These are phyloP conservation scores for Marasmius tenuissimus DNA, from an alignment of 1,284 basidiomycete genomes.

Conservation along the genomic window DNA sequence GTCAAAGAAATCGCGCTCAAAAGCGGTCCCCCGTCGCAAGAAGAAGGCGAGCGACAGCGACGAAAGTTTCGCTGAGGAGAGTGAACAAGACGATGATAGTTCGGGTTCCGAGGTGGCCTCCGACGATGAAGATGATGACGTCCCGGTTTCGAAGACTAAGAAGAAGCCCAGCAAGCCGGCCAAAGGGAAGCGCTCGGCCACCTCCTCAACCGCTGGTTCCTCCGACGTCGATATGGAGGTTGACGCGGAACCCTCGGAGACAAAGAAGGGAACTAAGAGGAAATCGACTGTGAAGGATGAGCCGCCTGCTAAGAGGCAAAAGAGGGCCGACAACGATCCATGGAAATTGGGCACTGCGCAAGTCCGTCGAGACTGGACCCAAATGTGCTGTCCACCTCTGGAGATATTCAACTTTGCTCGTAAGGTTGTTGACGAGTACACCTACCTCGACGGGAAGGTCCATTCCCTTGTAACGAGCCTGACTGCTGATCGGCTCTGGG, in stretches of 20 bases:
- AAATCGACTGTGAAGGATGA: constrained; percentile 46
- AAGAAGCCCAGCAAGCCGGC: constrained; percentile 11
- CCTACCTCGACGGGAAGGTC: constrained; percentile 83
- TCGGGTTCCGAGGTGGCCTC: constrained; percentile 16
- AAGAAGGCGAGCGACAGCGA: constrained; percentile 10
- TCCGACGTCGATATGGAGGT: constrained; percentile 55
- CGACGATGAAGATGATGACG: constrained; percentile 22
- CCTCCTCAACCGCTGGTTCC: constrained; percentile 21
- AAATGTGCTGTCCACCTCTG: constrained; percentile 80
- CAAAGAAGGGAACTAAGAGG: constrained; percentile 43
- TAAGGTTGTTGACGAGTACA: constrained; percentile 93
- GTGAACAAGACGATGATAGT: constrained; percentile 25
- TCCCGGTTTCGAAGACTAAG: constrained; percentile 25
- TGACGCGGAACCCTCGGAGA: constrained; percentile 44
- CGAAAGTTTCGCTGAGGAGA: constrained; percentile 32
- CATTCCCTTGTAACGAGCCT: constrained; percentile 80
- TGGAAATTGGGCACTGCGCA: constrained; percentile 72
- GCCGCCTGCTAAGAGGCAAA: constrained; percentile 60
- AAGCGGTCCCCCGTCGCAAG: neutral
- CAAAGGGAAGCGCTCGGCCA: constrained; percentile 5
- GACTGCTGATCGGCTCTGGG: constrained; percentile 84
- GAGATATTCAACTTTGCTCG: constrained; percentile 93
- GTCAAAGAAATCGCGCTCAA: constrained; percentile 7
- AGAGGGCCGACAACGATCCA: constrained; percentile 71
- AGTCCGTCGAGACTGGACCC: constrained; percentile 74